Conservation (phyloP, 2,329 filamentous ascomycete species). For the Cyclaneusma minus region DNA sequence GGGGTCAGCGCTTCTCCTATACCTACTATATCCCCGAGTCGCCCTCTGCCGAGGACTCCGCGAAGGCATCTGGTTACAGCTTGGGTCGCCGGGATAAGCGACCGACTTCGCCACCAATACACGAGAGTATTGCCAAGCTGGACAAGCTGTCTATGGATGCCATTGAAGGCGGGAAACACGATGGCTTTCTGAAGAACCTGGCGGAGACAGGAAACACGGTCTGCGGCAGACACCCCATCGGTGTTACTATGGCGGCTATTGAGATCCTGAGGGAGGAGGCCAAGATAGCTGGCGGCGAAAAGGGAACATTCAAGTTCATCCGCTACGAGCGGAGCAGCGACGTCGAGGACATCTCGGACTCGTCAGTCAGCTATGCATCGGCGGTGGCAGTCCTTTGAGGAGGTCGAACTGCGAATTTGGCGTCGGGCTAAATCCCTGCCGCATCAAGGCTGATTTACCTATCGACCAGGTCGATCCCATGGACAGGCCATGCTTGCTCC, state of each 20-base stretch:
- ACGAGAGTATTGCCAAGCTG: slow-evolving; percentile 69
- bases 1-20: slow-evolving; percentile 76
- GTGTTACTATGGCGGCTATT: slow-evolving; percentile 77
- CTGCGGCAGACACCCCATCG: slow-evolving; percentile 89
- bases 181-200: slow-evolving; percentile 53
- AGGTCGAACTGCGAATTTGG: no score
- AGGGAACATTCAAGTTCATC: slow-evolving; percentile 49
- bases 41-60: slow-evolving; percentile 21
- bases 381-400: slow-evolving; percentile 68
- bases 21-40: slow-evolving; percentile 53
- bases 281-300: slow-evolving; percentile 20
- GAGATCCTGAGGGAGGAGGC: slow-evolving; percentile 38
- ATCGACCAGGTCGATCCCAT: no score
- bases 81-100: slow-evolving; percentile 16
- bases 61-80: slow-evolving; percentile 18
- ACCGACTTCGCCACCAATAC: slow-evolving; percentile 40
- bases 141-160: slow-evolving; percentile 75
- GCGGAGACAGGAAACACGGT: slow-evolving; percentile 73
- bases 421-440: no score
- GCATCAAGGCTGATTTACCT: no score
- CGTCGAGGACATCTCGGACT: slow-evolving; percentile 51
- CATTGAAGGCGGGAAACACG: slow-evolving; percentile 61
- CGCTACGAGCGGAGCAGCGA: slow-evolving; percentile 77
- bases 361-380: slow-evolving; percentile 89
- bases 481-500: no score